phyloP scores from a whole-genome alignment of 2,329 filamentous ascomycete genomes.

The Cladophialophora bantiana region DNA sequence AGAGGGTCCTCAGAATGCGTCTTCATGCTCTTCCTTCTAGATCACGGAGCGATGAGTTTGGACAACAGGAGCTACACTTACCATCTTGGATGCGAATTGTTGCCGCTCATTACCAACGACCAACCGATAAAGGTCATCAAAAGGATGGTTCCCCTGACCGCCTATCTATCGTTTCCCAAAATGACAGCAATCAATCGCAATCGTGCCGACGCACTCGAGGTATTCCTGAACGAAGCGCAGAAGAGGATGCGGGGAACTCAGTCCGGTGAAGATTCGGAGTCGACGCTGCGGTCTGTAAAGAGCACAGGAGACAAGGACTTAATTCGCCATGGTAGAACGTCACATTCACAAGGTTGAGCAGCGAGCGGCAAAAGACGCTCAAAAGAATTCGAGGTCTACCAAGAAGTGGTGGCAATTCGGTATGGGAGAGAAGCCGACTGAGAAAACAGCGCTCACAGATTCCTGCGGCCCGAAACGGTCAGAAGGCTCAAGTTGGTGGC shows the following conservation, averaged over 20 bases:
- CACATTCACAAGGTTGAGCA: constrained; percentile 7
- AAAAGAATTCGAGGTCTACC: constrained; percentile 8
- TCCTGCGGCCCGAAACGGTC: neutral
- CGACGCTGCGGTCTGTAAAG: neutral
- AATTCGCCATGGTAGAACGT: constrained; percentile 15
- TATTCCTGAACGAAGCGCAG: constrained; percentile 1
- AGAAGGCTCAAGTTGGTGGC: constrained; percentile 8
- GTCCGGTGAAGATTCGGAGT: neutral
- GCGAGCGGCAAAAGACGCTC: constrained; percentile 17
- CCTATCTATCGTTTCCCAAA: neutral
- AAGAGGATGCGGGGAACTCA: neutral
- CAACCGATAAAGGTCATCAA: constrained; percentile 10
- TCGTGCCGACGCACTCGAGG: constrained; percentile 9
- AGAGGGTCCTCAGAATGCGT: constrained; percentile 7
- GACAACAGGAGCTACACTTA: neutral
- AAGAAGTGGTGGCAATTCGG: constrained; percentile 21
- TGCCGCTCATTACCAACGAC: constrained; percentile 1
- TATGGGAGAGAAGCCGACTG: constrained; percentile 1
- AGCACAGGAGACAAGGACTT: constrained; percentile 11
- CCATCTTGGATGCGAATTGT: neutral
- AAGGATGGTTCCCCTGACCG: constrained; percentile 1
- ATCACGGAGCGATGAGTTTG: constrained; percentile 10
- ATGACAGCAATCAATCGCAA: neutral
- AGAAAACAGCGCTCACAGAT: neutral
- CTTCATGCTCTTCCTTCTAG: constrained; percentile 16